phyloP scores from a whole-genome alignment of 495 filamentous ascomycete genomes.

The Entonaema liquescens region DNA sequence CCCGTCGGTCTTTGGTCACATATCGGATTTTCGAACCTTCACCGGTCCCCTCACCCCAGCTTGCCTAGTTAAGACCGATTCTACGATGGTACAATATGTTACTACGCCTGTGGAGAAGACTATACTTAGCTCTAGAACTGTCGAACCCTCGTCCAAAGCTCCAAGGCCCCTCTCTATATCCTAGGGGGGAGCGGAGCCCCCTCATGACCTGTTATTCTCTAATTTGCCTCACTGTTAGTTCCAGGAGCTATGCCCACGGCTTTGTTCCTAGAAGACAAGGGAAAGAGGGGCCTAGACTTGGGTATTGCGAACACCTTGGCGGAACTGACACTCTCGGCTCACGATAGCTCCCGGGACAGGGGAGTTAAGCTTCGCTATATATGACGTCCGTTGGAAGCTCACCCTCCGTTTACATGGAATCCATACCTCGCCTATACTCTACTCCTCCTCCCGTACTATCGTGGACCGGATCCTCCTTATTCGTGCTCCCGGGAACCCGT shows the following conservation, averaged over 20 bases:
- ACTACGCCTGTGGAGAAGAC: conserved; percentile 30
- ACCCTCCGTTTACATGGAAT: conserved; percentile 3
- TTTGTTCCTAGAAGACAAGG: conserved; percentile 16
- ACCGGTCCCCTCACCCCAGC: conserved; percentile 34
- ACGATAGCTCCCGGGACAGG: conserved; percentile 31
- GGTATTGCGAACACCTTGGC: conserved; percentile 29
- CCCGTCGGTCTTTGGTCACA: conserved; percentile 22
- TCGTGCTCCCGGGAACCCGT: conserved; percentile 9
- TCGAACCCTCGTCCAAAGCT: conserved; percentile 26
- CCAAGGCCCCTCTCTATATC: conserved; percentile 23
- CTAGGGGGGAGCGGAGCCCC: conserved; percentile 33
- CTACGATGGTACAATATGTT: conserved; percentile 20
- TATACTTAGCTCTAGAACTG: conserved; percentile 33
- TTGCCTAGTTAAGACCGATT: conserved; percentile 22
- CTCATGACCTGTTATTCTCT: conserved; percentile 17
- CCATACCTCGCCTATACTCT: conserved; percentile 2
- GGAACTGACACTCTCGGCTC: conserved; percentile 20
- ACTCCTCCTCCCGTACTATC: conserved; percentile 5
- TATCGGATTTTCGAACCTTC: conserved; percentile 31
- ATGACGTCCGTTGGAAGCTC: conserved; percentile 22
- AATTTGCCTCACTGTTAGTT: conserved; percentile 33
- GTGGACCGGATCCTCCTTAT: not conserved
- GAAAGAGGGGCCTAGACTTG: conserved; percentile 27
- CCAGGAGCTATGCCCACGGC: conserved; percentile 16
- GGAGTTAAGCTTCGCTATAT: conserved; percentile 30